Evolutionary conservation across 305 asterid genomes (phyloP), one percentile per base, ranked within the genome.

Genomic region (Fraxinus floribunda): DNA sequence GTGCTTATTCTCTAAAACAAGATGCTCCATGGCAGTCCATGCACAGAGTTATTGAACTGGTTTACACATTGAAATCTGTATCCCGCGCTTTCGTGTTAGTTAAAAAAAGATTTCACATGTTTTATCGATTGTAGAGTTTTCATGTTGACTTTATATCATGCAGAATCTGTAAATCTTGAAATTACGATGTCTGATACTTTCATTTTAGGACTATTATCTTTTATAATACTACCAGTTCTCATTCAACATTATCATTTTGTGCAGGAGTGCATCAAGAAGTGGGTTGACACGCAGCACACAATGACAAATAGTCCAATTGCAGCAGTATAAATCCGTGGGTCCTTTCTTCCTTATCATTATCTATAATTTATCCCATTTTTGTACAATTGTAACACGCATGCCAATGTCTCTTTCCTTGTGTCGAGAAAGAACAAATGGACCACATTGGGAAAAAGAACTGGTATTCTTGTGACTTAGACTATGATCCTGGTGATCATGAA

Each of bases 401-500:
- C 92, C 94, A 84, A 89, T 88, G 86, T 89, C 92, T 85, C 89
- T 86, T 88, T 86, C 81, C 86, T 84, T 84, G 86, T 90, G 89
- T 90, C 81, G 66, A 84, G 88, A 87, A 86, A 86, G 85, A 85
- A 83, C 82, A 86, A 57, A 71, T 78, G 57, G 92, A 83, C 77
- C 71, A 82, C 83, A 85, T 82, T 79, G 79, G 84, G 68, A 82
- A 83, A 79, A 86, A 79, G 36, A 85, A 75, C 86, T 74, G 91
- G 92, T 86, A 86, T 90, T 97, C 92, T 90, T 90, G 95, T 92
- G 95, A 93, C 97, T 88, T 93, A 90, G 93, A 88, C 84, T 83
- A 76, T 82, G 89, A 84, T 84, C 90, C 90, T 80, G 88, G 86
- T 84, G 93, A 90, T 86, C 89, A 88, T 91, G 82, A 39, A 88